Percentiles rank a stretch among this genome's conserved stretches.
phyloP scores from a whole-genome alignment of 2,329 filamentous ascomycete species.

The Cercospora zeae-maydis region DNA sequence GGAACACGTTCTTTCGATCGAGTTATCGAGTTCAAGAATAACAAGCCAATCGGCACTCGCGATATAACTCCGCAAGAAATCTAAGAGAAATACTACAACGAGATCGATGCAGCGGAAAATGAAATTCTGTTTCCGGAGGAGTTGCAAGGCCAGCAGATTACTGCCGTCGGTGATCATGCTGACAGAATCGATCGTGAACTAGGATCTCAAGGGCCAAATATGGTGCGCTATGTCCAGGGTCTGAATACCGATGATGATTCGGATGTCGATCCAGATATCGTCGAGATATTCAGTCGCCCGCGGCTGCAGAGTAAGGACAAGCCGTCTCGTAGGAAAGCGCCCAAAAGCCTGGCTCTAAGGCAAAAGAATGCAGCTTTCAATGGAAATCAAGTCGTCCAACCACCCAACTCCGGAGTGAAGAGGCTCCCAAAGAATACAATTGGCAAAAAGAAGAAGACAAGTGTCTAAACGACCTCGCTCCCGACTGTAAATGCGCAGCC shows the following conservation, averaged over 20 bases:
- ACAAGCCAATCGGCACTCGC: not conserved
- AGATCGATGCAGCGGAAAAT: not conserved
- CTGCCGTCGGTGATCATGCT: not conserved
- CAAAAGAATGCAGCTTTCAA: not conserved
- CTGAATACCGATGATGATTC: not conserved
- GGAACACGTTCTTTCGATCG: not conserved
- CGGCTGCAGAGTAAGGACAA: not conserved
- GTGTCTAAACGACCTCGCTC: not conserved
- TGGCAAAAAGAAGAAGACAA: not conserved
- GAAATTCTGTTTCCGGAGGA: not conserved
- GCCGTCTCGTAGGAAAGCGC: not conserved
- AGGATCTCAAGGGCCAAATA: not conserved
- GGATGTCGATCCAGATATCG: not conserved
- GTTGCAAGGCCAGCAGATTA: not conserved
- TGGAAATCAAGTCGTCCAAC: not conserved
- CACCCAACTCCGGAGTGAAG: not conserved
- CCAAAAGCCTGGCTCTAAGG: not conserved
- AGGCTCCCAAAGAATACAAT: not conserved
- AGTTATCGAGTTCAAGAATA: not conserved
- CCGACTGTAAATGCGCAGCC: not conserved
- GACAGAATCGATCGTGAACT: not conserved
- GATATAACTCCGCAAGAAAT: not conserved
- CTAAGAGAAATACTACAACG: not conserved
- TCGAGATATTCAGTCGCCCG: not conserved
- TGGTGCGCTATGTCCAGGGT: not conserved